Evolutionary conservation across 1,284 basidiomycete species (phyloP).

Genomic region (Malassezia equina): DNA sequence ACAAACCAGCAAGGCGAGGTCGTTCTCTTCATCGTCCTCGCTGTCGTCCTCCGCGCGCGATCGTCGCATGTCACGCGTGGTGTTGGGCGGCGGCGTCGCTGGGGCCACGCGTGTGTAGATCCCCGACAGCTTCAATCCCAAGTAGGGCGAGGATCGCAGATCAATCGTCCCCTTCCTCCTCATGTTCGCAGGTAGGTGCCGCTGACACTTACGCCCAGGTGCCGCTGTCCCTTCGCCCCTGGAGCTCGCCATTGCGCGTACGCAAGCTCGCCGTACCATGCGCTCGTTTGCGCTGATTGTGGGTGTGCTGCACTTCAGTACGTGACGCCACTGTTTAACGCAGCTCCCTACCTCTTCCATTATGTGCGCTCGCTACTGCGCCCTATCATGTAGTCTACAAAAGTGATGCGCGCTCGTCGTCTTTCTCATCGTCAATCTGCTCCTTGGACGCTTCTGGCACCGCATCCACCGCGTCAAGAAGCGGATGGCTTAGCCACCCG

Average conservation of each 20-base stretch:
- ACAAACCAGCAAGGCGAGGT: slow-evolving; percentile 14
- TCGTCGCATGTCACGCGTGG: slow-evolving; percentile 1
- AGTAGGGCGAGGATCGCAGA: background rate
- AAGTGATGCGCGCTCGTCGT: slow-evolving; percentile 5
- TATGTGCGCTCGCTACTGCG: slow-evolving; percentile 4
- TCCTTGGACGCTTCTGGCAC: background rate
- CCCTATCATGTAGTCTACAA: slow-evolving; percentile 7
- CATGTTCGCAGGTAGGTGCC: slow-evolving; percentile 17
- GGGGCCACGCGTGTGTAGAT: background rate
- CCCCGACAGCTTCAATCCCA: background rate
- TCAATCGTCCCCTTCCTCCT: background rate
- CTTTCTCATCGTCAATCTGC: background rate
- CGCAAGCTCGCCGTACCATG: slow-evolving; percentile 11
- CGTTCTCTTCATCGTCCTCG: background rate
- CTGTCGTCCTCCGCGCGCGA: background rate
- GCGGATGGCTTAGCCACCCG: slow-evolving; percentile 13
- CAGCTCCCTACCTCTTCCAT: slow-evolving; percentile 17
- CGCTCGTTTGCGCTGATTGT: slow-evolving; percentile 15
- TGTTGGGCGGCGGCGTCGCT: background rate
- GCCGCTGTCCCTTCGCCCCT: slow-evolving; percentile 15
- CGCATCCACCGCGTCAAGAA: background rate
- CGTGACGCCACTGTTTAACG: background rate
- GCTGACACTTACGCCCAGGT: slow-evolving; percentile 5
- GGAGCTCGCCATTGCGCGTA: slow-evolving; percentile 13
- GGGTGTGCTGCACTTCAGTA: slow-evolving; percentile 18